Evolutionary conservation across 345 rosid species (phyloP).

Genomic region (Rhodomyrtus tomentosa): DNA sequence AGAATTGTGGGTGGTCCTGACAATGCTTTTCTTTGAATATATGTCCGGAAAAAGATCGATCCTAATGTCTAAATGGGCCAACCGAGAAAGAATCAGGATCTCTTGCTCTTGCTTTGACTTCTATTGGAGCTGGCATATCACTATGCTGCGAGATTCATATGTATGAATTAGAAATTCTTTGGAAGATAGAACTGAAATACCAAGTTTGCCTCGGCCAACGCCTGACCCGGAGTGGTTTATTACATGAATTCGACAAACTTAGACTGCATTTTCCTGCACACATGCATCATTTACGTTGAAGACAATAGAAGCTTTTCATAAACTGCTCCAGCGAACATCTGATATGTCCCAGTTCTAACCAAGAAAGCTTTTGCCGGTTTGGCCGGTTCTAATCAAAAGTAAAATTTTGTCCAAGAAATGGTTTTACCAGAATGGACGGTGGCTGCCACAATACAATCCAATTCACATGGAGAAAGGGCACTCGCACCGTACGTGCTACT

Average conservation of each 20-base stretch:
- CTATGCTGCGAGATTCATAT: not conserved
- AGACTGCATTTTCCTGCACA: not conserved
- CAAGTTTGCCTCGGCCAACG: not conserved
- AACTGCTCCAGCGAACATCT: not conserved
- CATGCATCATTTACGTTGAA: not conserved
- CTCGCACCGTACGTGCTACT: not conserved
- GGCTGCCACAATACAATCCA: not conserved
- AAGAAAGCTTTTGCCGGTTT: not conserved
- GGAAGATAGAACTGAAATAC: not conserved
- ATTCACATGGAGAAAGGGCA: not conserved
- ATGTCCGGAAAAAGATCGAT: not conserved
- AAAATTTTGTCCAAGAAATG: not conserved
- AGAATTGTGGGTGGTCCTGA: conserved; percentile 1
- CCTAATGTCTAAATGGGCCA: not conserved
- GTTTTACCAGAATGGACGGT: not conserved
- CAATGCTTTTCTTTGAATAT: conserved; percentile 4
- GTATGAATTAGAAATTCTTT: not conserved
- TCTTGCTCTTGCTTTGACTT: not conserved
- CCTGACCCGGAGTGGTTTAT: not conserved
- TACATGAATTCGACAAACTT: not conserved
- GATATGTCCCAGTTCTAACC: not conserved
- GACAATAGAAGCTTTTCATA: not conserved
- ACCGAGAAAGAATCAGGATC: not conserved
- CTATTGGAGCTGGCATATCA: not conserved
- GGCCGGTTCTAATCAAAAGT: not conserved